phyloP scores from a whole-genome alignment of 805 yeast species.

The Kazachstania martiniae region DNA sequence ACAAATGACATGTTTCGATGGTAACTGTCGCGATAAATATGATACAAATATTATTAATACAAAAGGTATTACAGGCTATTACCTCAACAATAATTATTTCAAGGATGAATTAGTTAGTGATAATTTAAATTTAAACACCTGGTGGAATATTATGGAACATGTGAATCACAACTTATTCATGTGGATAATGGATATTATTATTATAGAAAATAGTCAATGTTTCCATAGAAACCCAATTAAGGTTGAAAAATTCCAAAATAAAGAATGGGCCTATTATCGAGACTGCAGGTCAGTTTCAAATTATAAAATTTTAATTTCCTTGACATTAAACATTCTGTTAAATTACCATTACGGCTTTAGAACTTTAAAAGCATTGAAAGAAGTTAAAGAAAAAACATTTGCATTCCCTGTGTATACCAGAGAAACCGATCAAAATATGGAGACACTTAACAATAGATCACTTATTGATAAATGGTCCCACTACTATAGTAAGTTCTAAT shows the following conservation, averaged over 20 bases:
- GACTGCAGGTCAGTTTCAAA: slow-evolving; percentile 25
- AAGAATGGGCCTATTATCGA: slow-evolving; percentile 25
- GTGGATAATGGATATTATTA: slow-evolving; percentile 26
- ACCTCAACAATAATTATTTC: slow-evolving; percentile 20
- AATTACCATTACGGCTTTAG: slow-evolving; percentile 42
- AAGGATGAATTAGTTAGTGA: slow-evolving; percentile 20
- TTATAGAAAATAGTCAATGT: slow-evolving; percentile 25
- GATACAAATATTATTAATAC: slow-evolving; percentile 21
- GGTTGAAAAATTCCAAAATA: slow-evolving; percentile 3
- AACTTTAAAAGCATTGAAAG: slow-evolving; percentile 22
- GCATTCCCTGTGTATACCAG: slow-evolving; percentile 9
- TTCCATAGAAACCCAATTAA: slow-evolving; percentile 20
- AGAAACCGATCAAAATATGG: background rate
- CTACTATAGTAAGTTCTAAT: slow-evolving; percentile 20
- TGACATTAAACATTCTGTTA: slow-evolving; percentile 32
- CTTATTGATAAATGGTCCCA: slow-evolving; percentile 24
- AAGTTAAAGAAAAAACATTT: slow-evolving; percentile 11
- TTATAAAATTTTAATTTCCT: slow-evolving; percentile 32
- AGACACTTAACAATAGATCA: slow-evolving; percentile 5
- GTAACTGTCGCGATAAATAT: slow-evolving; percentile 15
- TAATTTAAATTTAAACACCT: slow-evolving; percentile 19
- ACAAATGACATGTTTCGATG: slow-evolving; percentile 24
- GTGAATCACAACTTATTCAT: slow-evolving; percentile 22
- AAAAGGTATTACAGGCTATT: slow-evolving; percentile 19
- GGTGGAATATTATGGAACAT: slow-evolving; percentile 24